Percentiles rank a stretch among this genome's conserved stretches.
phyloP scores from a whole-genome alignment of 352 stramenopile genomes.

The Aphanomyces euteiches region DNA sequence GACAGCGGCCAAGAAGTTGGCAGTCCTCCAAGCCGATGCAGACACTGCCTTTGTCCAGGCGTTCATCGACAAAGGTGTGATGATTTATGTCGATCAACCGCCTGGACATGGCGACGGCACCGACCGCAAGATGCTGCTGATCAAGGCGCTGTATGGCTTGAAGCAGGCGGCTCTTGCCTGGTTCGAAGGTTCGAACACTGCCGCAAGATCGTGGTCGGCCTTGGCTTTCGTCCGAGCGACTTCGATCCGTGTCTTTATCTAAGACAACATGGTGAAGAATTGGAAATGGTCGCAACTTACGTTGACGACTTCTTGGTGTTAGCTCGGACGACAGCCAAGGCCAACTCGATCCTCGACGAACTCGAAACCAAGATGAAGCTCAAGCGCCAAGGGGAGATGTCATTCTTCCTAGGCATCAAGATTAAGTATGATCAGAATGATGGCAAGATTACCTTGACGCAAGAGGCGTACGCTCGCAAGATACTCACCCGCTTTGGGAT shows the following conservation, averaged over 20 bases:
- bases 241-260: conserved; percentile 6
- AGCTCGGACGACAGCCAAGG: background rate
- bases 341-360: background rate
- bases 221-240: conserved; percentile 7
- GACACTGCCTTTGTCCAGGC: conserved; percentile 28
- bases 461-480: conserved; percentile 29
- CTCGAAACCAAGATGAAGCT: conserved; percentile 5
- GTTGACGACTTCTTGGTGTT: conserved; percentile 17
- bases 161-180: conserved; percentile 18
- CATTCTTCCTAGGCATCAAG: conserved; percentile 17
- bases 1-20: conserved; percentile 15
- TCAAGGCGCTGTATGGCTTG: conserved; percentile 30
- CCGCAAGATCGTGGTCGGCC: background rate
- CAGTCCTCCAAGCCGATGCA: conserved; percentile 39
- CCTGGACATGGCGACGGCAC: background rate
- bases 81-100: background rate
- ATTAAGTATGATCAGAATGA: background rate
- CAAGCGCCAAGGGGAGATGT: conserved; percentile 30
- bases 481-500: conserved; percentile 4
- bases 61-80: background rate
- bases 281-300: conserved; percentile 14
- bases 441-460: background rate
- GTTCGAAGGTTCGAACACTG: conserved; percentile 4
- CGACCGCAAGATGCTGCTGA: background rate
- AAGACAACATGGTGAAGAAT: background rate